These are phyloP conservation scores for Diaporthe citriasiana DNA, from an alignment of 2,329 filamentous ascomycete genomes.

Conservation along the genomic window DNA sequence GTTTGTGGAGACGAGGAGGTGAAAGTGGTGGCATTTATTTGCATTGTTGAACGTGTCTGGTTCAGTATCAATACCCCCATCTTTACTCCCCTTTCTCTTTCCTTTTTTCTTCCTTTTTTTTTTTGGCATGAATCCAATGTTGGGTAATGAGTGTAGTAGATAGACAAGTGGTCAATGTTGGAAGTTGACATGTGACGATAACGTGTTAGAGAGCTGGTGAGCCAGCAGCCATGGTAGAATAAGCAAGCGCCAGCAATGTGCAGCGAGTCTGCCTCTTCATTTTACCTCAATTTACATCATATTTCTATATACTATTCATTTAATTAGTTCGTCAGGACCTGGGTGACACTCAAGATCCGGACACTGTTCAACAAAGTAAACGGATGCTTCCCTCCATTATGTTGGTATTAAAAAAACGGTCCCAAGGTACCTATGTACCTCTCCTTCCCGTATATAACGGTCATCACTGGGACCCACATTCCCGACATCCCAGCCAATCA, in stretches of 20 bases:
- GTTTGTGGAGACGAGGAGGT: neutral
- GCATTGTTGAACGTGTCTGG: constrained; percentile 7
- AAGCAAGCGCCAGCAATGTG: constrained; percentile 23
- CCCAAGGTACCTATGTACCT: neutral
- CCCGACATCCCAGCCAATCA: constrained; percentile 43
- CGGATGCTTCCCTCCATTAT: neutral
- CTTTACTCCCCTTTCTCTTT: neutral
- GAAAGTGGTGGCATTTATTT: neutral
- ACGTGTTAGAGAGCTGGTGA: constrained; percentile 10
- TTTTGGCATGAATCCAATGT: neutral
- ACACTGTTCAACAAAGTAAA: too few relatives aligned
- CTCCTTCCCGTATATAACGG: constrained; percentile 16
- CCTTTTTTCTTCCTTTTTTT: neutral
- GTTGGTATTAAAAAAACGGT: neutral
- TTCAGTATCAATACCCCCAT: constrained; percentile 31
- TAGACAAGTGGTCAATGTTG: neutral
- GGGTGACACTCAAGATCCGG: too few relatives aligned
- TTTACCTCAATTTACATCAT: neutral
- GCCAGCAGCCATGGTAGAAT: neutral
- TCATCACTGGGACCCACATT: constrained; percentile 8
- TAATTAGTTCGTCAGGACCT: too few relatives aligned
- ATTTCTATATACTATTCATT: neutral
- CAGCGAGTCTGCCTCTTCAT: neutral
- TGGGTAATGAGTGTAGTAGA: neutral
- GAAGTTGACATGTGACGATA: neutral